These are phyloP conservation scores for Penicillium sp. DNA, from an alignment of 2,329 filamentous ascomycete genomes.

Conservation along the genomic window DNA sequence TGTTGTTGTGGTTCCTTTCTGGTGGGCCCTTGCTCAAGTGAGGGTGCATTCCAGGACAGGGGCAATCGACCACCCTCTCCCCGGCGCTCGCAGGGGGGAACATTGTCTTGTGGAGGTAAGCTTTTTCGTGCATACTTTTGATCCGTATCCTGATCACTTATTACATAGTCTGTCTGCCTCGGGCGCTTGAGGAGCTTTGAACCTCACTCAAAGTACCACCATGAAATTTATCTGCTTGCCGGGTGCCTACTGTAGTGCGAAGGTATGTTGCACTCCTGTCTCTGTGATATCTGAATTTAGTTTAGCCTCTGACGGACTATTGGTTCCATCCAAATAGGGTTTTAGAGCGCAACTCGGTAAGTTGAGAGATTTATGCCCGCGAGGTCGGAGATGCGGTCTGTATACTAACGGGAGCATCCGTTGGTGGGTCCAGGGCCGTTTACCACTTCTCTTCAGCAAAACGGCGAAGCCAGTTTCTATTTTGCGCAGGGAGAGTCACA, in stretches of 20 bases:
- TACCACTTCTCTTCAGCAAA: constrained; percentile 19
- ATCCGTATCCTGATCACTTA: background rate
- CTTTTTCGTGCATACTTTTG: constrained; percentile 4
- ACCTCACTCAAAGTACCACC: background rate
- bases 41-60: constrained; percentile 27
- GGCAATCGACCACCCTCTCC: constrained; percentile 10
- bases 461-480: constrained; percentile 19
- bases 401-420: constrained; percentile 8
- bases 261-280: no score
- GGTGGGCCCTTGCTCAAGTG: constrained; percentile 25
- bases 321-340: constrained; percentile 8
- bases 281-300: background rate
- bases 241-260: constrained; percentile 25
- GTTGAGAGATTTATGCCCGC: background rate
- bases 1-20: constrained; percentile 1
- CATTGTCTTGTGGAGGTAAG: constrained; percentile 2
- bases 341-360: constrained; percentile 25
- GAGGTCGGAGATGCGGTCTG: background rate
- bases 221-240: constrained; percentile 30
- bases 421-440: constrained; percentile 19
- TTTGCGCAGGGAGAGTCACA: constrained; percentile 22
- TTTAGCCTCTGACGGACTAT: background rate
- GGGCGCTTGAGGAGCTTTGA: background rate
- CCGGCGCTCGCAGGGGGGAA: constrained; percentile 12
- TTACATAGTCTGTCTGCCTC: background rate